These are phyloP conservation scores for Cubamyces lactineus DNA, from an alignment of 768 basidiomycete genomes.

Conservation along the genomic window DNA sequence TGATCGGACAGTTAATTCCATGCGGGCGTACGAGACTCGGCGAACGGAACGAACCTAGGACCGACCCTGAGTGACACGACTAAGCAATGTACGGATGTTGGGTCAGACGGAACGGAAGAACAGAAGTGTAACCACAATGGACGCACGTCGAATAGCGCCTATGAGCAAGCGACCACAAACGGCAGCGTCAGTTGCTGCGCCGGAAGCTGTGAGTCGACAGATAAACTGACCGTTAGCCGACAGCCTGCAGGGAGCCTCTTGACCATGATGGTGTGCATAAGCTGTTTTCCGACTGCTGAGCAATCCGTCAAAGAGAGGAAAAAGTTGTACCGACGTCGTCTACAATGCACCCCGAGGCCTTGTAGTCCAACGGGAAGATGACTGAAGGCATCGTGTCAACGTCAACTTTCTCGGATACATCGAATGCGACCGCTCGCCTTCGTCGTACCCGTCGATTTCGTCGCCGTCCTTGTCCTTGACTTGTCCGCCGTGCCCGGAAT, in stretches of 20 bases:
- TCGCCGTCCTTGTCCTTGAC: constrained; percentile 82
- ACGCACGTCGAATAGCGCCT: constrained; percentile 39
- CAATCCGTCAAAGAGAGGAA: background rate
- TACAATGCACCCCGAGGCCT: constrained; percentile 74
- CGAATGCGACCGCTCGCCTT: constrained; percentile 47
- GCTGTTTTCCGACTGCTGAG: constrained; percentile 38
- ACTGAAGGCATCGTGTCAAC: constrained; percentile 43
- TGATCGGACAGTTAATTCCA: background rate
- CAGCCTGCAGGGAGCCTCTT: constrained; percentile 82
- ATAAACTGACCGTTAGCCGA: constrained; percentile 73
- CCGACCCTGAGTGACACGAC: constrained; percentile 92
- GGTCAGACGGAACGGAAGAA: background rate
- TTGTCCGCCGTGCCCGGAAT: constrained; percentile 95
- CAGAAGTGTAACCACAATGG: too few species aligned
- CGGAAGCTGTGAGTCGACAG: background rate
- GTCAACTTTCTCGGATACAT: background rate
- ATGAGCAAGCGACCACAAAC: background rate
- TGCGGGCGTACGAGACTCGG: background rate
- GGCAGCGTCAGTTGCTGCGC: background rate
- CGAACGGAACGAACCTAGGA: constrained; percentile 56
- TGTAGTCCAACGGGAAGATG: constrained; percentile 82
- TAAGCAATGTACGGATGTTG: constrained; percentile 30
- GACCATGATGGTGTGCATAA: constrained; percentile 79
- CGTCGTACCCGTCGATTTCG: constrained; percentile 83
- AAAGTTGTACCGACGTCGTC: constrained; percentile 71